Base-by-base conservation (phyloP, 2,329 filamentous ascomycete genomes). In the Elsinoe batatas region DNA sequence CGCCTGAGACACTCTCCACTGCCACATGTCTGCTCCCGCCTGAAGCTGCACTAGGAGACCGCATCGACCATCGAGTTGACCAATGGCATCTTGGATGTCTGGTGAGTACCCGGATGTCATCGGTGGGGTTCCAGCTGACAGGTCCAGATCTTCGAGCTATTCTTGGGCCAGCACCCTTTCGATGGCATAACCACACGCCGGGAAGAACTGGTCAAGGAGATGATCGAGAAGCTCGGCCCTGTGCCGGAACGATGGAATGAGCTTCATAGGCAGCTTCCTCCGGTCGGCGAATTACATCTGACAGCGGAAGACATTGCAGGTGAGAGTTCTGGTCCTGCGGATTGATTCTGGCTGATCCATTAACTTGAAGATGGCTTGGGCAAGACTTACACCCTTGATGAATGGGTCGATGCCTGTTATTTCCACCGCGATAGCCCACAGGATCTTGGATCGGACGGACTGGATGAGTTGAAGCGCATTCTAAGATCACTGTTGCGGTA, bases 21-120 rank as follows among this genome's bases (percentile, higher is more conserved):
- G 15, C 36, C 7, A 38, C 36, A n/a, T 55, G 62, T 5, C 60
- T 67, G 13, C 61, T 64, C 20, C 62, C 66, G 15, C 65, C 65
- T 7, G 64, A 67, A 56, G 60, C 66, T 2, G 56, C 64, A 2
- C 53, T 67, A 3, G 57, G 59, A 10, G 63, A 62, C 15, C 61
- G 61, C 2, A 67, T 63, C 63, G 61, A 58, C 12, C 54, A 54
- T 8, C 54, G 56, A 18, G 60, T 63, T 10, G 65, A 67, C 43
- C 62, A 65, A 5, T 67, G 65, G 64, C 66, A 62, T 56, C 54
- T 63, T 11, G 61, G 61, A 5, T 60, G 59, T 56, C 40, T 62
- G 2, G 42, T 46, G n/a, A 5, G 42, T 30, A 30, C 26, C 7
- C 7, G 2, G 7, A 30, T 46, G 5, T 13, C 13, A 10, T 5